A percentile compares a stretch with the other conserved stretches of the same genome.
Conservation (phyloP, 164 flowering plant species). For the Annona squamosa region DNA sequence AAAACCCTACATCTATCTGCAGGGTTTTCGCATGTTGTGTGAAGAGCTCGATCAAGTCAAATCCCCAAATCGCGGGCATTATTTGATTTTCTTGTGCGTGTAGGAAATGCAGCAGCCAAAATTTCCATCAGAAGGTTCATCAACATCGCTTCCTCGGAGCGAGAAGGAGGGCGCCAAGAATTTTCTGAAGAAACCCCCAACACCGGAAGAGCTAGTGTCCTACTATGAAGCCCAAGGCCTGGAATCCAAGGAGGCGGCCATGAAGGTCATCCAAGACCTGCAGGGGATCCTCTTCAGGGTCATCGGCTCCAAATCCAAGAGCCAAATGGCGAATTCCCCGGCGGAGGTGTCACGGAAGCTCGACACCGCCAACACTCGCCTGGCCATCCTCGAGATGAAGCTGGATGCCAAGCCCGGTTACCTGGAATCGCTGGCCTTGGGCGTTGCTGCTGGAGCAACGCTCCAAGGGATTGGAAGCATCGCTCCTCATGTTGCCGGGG, state of each 20-base stretch:
- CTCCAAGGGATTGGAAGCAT: constrained; percentile 29
- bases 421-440: constrained; percentile 41
- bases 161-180: constrained; percentile 4
- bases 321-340: constrained; percentile 34
- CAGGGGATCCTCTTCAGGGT: constrained; percentile 42
- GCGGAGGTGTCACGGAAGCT: constrained; percentile 41
- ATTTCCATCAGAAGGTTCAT: background rate
- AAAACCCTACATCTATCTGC: background rate
- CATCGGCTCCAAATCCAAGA: constrained; percentile 23
- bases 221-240: constrained; percentile 67
- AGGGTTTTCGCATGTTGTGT: background rate
- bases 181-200: constrained; percentile 33
- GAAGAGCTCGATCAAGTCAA: background rate
- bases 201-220: constrained; percentile 55
- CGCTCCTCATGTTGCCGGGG: constrained; percentile 40
- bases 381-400: constrained; percentile 58
- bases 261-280: constrained; percentile 69
- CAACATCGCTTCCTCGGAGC: constrained; percentile 3
- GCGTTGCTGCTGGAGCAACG: constrained; percentile 51
- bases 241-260: constrained; percentile 50
- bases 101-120: background rate
- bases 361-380: constrained; percentile 40
- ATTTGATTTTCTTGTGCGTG: background rate
- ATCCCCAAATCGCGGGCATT: background rate
- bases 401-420: constrained; percentile 68